Evolutionary conservation across 306 rosid genomes (phyloP), one percentile per base, ranked within the genome.

Genomic region (Citrullus mucosospermus): DNA sequence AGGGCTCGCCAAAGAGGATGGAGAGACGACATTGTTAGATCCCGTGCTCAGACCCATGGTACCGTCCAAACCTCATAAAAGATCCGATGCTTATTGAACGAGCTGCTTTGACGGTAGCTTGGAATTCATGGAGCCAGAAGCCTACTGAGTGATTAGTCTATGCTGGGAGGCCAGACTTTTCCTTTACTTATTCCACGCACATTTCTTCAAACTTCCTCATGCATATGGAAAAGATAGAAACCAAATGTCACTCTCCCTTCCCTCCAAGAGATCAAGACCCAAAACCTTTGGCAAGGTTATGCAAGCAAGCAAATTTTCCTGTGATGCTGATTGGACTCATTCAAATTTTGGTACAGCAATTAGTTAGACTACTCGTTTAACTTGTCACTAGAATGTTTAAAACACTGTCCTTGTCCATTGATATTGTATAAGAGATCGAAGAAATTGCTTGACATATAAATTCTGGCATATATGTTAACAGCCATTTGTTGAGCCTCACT

Each of bases 1-100:
- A 86, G 99, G 85, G 99, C 99, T 75, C 96, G 90, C 54, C 97
- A 92, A 80, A 91, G 83, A 85, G 99, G 97, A 73, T 95, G 99
- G 99, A 90, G 89, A 82, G 99, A 89, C 82, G 92, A 91, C 61
- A 67, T 76, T 78, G 84, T 87, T 83, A 90, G 81, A 60, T 88
- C 96, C 48, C 84, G 69, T 38, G 65, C 87, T 41, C 89, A 77
- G 81, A 56, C 89, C 17, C 90, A 81, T 57, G 90, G 90, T 51
- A 86, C 86, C 41, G 84, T 89, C 51, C 93, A 90, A 81, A 82
- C 84, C 54, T 77, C 83, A 70, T 92, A 89, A 81, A 80, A 1
- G 44, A 39, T 22, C 15, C 41, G 4, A 38, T 4, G 8, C 18
- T 6, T 8, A 67, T 18, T 67, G 18, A 44, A 44, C 17, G 6